Percentiles rank a stretch among this genome's conserved stretches.
Conservation (phyloP, 352 stramenopile genomes). For the Pythium pyrilobum region DNA sequence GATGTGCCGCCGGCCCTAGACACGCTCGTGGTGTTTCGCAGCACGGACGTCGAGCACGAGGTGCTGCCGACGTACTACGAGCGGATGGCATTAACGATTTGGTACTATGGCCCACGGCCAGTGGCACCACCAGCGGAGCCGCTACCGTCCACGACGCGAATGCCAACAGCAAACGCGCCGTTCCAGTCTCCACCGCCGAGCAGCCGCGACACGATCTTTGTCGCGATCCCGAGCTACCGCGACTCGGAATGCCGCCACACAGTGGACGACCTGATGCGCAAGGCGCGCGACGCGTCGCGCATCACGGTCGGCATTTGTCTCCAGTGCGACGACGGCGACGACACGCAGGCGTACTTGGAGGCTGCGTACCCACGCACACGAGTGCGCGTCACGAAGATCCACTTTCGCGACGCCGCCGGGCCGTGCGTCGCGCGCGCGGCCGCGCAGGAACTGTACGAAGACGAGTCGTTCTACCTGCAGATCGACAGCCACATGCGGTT, state of each 20-base stretch:
- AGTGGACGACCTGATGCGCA: conserved; percentile 62
- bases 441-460: conserved; percentile 72
- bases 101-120: conserved; percentile 83
- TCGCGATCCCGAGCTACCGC: conserved; percentile 91
- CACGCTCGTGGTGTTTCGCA: conserved; percentile 90
- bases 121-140: no score
- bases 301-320: conserved; percentile 87
- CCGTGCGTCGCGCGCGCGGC: conserved; percentile 87
- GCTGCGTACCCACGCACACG: conserved; percentile 26
- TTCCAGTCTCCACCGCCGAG: not conserved
- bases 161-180: not conserved
- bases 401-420: conserved; percentile 77
- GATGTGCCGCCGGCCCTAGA: conserved; percentile 85
- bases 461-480: conserved; percentile 90
- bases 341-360: conserved; percentile 34
- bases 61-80: conserved; percentile 71
- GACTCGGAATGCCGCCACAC: conserved; percentile 89
- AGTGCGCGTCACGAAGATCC: conserved; percentile 49
- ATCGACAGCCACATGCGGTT: conserved; percentile 95
- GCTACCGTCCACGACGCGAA: not conserved
- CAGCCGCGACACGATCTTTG: conserved; percentile 77
- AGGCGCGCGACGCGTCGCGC: conserved; percentile 51
- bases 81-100: conserved; percentile 92
- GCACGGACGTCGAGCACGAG: conserved; percentile 89
- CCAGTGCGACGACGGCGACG: conserved; percentile 62